Evolutionary conservation across 176 grass and related monocot species (phyloP).

Genomic region (Rhynchospora tenuis): DNA sequence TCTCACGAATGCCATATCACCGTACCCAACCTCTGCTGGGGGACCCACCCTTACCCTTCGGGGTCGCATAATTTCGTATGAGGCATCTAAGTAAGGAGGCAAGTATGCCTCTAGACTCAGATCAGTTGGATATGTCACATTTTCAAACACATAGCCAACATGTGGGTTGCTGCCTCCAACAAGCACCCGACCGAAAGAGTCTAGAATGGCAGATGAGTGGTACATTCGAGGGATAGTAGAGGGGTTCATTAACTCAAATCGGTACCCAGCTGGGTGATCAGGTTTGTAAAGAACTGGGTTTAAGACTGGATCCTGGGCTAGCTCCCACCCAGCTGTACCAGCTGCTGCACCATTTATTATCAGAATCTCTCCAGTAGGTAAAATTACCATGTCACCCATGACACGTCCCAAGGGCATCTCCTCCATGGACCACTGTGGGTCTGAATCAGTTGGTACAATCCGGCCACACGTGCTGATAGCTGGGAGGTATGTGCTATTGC

Average conservation of each 20-base stretch:
- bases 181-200: constrained; percentile 50
- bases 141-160: constrained; percentile 56
- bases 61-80: constrained; percentile 34
- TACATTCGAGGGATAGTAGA: constrained; percentile 51
- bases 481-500: constrained; percentile 47
- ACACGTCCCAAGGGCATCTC: constrained; percentile 55
- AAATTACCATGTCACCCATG: constrained; percentile 85
- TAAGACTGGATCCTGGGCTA: constrained; percentile 47
- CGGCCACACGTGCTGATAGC: constrained; percentile 48
- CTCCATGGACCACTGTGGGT: constrained; percentile 55
- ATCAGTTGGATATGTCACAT: constrained; percentile 65
- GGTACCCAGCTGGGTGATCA: constrained; percentile 5
- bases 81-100: constrained; percentile 54
- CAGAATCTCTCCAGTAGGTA: constrained; percentile 68
- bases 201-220: constrained; percentile 67
- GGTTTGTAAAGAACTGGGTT: constrained; percentile 53
- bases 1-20: constrained; percentile 28
- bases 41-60: constrained; percentile 21
- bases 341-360: constrained; percentile 56
- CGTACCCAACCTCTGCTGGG: constrained; percentile 40
- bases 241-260: constrained; percentile 36
- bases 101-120: constrained; percentile 73
- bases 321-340: constrained; percentile 79
- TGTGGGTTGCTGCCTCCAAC: constrained; percentile 90
- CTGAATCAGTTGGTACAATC: constrained; percentile 40